Percentiles rank a stretch among this genome's conserved stretches.
These are phyloP conservation scores for Xylaria sp. DNA, from an alignment of 2,329 filamentous ascomycete genomes.

Conservation along the genomic window DNA sequence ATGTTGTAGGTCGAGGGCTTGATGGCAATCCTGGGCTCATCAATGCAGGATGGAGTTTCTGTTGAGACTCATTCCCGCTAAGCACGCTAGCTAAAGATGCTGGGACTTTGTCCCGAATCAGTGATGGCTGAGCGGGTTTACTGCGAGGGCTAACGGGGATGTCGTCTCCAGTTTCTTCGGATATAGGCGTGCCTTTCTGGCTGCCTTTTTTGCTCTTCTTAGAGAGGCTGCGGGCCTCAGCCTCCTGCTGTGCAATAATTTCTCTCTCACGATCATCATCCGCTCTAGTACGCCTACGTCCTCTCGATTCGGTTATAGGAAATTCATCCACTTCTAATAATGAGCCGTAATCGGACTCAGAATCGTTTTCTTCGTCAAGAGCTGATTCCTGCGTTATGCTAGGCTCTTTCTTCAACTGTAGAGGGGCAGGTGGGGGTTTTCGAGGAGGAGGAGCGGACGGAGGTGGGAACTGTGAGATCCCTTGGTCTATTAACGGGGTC, in stretches of 20 bases:
- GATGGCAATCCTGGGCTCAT: slow-evolving; percentile 69
- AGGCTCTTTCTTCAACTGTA: slow-evolving; percentile 71
- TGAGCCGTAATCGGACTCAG: slow-evolving; percentile 86
- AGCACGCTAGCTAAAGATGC: slow-evolving; percentile 65
- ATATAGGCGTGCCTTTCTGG: slow-evolving; percentile 59
- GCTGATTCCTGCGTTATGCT: slow-evolving; percentile 44
- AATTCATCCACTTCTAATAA: slow-evolving; percentile 75
- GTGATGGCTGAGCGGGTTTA: slow-evolving; percentile 45
- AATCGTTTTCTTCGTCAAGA: slow-evolving; percentile 67
- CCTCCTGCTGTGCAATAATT: slow-evolving; percentile 71
- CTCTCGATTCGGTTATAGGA: slow-evolving; percentile 68
- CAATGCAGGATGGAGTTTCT: slow-evolving; percentile 55
- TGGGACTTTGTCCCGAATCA: slow-evolving; percentile 54
- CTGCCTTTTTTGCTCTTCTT: slow-evolving; percentile 73
- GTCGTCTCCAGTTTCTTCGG: slow-evolving; percentile 50
- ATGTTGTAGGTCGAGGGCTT: slow-evolving; percentile 67
- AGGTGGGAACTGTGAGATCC: slow-evolving; percentile 61
- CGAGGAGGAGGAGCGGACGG: slow-evolving; percentile 70
- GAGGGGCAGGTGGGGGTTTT: slow-evolving; percentile 85
- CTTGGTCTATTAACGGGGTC: slow-evolving; percentile 57
- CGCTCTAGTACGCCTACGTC: slow-evolving; percentile 83
- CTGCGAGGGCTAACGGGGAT: slow-evolving; percentile 54
- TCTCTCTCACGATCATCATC: slow-evolving; percentile 87
- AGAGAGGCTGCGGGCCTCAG: slow-evolving; percentile 76
- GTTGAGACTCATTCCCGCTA: slow-evolving; percentile 50